phyloP scores from a whole-genome alignment of 2,329 filamentous ascomycete species.

The Arthrobotrys sinensis region DNA sequence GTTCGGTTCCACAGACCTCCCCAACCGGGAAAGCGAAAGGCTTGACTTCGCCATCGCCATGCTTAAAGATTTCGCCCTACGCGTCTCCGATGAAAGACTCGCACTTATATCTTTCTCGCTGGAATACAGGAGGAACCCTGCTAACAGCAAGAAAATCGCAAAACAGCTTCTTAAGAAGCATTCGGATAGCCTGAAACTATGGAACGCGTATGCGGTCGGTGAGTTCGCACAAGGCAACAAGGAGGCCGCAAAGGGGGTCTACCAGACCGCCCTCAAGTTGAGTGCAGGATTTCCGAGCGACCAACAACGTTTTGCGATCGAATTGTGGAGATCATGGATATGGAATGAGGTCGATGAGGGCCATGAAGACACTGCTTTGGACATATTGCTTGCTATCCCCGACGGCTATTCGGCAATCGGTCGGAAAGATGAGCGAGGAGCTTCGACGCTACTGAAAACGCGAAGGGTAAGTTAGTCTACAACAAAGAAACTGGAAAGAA shows the following conservation, averaged over 20 bases:
- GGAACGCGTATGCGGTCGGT: constrained; percentile 83
- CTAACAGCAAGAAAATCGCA: constrained; percentile 77
- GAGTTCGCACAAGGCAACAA: constrained; percentile 75
- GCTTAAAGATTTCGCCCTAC: constrained; percentile 46
- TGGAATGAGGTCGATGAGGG: constrained; percentile 71
- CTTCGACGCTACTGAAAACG: constrained; percentile 67
- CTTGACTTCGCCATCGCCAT: constrained; percentile 40
- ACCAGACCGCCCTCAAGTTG: constrained; percentile 78
- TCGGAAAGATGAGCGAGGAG: constrained; percentile 44
- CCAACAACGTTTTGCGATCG: constrained; percentile 67
- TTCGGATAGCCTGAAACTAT: constrained; percentile 77
- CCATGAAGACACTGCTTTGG: constrained; percentile 60
- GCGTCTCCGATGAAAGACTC: constrained; percentile 71
- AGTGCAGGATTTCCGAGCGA: constrained; percentile 67
- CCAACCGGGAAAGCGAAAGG: constrained; percentile 61
- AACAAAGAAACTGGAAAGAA: constrained; percentile 64
- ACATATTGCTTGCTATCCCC: constrained; percentile 47
- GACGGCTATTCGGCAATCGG: constrained; percentile 62
- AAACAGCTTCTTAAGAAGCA: constrained; percentile 81
- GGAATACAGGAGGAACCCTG: constrained; percentile 34
- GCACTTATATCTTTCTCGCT: constrained; percentile 74
- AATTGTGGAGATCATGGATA: constrained; percentile 76
- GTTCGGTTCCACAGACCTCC: constrained; percentile 68
- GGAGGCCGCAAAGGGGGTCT: constrained; percentile 76
- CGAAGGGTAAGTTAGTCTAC: constrained; percentile 66